These are phyloP conservation scores for Blastosporella zonata DNA, from an alignment of 1,284 basidiomycete genomes.

Conservation along the genomic window DNA sequence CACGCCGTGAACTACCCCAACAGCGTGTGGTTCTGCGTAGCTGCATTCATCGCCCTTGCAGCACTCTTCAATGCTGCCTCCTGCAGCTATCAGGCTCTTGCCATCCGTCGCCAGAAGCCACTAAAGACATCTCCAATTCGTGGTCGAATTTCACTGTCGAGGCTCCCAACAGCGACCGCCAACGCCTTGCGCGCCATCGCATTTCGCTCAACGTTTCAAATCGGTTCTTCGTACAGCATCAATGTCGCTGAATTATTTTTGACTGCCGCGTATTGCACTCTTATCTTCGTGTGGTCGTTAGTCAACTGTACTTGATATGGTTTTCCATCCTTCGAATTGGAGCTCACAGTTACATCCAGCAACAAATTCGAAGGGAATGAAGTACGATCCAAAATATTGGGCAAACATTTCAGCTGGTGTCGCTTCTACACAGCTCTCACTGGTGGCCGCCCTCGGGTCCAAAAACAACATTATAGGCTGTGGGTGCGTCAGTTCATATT, in stretches of 20 bases:
- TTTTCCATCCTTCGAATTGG: not conserved
- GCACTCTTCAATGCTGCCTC: constrained; percentile 33
- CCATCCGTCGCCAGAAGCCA: not conserved
- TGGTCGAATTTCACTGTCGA: constrained; percentile 14
- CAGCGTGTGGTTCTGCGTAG: constrained; percentile 43
- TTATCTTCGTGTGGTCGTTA: constrained; percentile 47
- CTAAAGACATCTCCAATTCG: constrained; percentile 10
- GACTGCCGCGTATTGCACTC: constrained; percentile 41
- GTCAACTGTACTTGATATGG: constrained; percentile 39
- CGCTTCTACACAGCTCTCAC: constrained; percentile 53
- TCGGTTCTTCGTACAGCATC: constrained; percentile 42
- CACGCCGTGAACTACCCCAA: constrained; percentile 34
- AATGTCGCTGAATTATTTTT: constrained; percentile 48
- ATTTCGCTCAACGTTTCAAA: constrained; percentile 46
- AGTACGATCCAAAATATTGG: constrained; percentile 40
- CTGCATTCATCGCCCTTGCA: constrained; percentile 39
- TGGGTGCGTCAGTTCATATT: constrained; percentile 28
- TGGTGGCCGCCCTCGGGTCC: constrained; percentile 61
- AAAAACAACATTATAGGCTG: constrained; percentile 64
- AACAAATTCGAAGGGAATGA: constrained; percentile 31
- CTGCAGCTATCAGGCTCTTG: constrained; percentile 22
- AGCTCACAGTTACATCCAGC: constrained; percentile 26
- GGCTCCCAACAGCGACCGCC: constrained; percentile 35
- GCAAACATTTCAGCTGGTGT: constrained; percentile 48
- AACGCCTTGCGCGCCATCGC: constrained; percentile 46